These are phyloP conservation scores for Dendrocalamus latiflorus DNA, from an alignment of 202 grass and related monocot genomes.

Conservation along the genomic window DNA sequence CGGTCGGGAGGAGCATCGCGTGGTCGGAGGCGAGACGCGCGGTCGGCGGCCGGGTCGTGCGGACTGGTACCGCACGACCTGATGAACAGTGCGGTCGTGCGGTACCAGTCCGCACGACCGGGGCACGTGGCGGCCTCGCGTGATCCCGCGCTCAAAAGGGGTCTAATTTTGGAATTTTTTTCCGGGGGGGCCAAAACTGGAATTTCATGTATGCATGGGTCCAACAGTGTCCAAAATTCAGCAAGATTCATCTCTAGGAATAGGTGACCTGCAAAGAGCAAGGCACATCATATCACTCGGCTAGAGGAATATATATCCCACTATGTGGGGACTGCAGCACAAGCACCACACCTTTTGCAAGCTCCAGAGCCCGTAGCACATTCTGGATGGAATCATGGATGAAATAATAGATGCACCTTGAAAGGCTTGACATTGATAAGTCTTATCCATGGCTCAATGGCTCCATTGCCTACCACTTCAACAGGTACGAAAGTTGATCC, in stretches of 20 bases:
- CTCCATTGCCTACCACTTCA: slow-evolving; percentile 23
- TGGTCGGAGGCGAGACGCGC: no score
- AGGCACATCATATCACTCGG: background rate
- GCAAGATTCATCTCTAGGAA: background rate
- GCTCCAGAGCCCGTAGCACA: background rate
- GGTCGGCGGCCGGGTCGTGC: no score
- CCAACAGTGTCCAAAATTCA: no score
- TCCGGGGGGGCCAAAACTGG: no score
- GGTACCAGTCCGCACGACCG: no score
- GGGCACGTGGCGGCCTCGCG: no score
- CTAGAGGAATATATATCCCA: slow-evolving; percentile 17
- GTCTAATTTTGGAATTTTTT: no score
- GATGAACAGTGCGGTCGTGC: no score
- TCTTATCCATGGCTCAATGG: background rate
- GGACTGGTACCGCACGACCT: no score
- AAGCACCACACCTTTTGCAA: slow-evolving; percentile 19
- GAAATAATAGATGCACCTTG: background rate
- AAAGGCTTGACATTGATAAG: background rate
- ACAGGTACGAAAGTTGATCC: background rate
- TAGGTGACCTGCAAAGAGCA: background rate
- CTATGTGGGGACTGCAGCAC: background rate
- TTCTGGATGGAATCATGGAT: background rate
- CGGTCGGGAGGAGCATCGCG: no score
- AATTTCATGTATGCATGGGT: no score
- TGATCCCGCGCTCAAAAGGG: no score